Evolutionary conservation across 202 grass and related monocot genomes (phyloP).

Genomic region (Panicum hallii): DNA sequence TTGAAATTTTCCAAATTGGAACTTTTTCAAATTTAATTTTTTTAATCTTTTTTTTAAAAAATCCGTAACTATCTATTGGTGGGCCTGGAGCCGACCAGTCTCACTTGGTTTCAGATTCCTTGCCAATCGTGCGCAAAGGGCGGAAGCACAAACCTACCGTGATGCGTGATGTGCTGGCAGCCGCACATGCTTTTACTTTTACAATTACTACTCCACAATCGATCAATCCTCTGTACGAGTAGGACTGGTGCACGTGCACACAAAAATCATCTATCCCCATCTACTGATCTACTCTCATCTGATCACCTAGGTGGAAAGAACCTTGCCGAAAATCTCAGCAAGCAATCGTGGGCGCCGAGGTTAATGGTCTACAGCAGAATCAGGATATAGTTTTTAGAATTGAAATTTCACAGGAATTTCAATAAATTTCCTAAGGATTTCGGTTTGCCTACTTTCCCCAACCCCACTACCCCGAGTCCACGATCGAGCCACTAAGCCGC

Average conservation of each 20-base stretch:
- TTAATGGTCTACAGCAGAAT: not conserved
- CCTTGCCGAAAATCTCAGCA: not conserved
- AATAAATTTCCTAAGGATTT: not conserved
- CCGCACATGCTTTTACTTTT: not conserved
- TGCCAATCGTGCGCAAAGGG: not conserved
- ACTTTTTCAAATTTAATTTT: too few relatives aligned
- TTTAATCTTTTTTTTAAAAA: too few relatives aligned
- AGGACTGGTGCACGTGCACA: not conserved
- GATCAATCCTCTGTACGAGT: too few relatives aligned
- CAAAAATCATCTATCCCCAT: not conserved
- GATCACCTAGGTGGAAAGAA: not conserved
- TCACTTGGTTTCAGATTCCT: not conserved
- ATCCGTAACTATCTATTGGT: not conserved
- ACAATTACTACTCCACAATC: not conserved
- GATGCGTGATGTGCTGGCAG: not conserved
- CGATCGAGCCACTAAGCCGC: not conserved
- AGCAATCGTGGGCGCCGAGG: not conserved
- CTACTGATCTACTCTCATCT: not conserved
- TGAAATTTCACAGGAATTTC: not conserved
- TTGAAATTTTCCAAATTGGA: too few relatives aligned
- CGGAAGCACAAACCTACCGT: not conserved
- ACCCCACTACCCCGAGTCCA: not conserved
- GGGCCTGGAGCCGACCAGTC: not conserved
- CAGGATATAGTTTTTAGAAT: not conserved
- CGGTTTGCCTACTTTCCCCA: not conserved